Conservation (phyloP, 371 early-diverging fungal species). For the Fennellomyces sp. region DNA sequence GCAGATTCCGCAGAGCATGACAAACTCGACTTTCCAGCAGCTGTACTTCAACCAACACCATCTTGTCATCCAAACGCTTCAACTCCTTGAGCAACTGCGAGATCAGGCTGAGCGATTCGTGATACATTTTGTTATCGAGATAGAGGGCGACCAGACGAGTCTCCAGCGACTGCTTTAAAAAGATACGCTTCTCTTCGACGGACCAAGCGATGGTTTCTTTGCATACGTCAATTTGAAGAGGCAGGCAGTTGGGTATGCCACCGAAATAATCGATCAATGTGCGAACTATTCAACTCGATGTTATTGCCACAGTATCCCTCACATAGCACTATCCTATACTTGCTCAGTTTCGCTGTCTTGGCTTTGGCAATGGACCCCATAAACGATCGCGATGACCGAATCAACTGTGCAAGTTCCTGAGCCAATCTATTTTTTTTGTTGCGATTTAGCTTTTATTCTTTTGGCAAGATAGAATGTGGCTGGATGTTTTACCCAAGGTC, state of each 20-base stretch:
- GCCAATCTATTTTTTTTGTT: conserved; percentile 58
- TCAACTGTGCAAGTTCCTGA: conserved; percentile 77
- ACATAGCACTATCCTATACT: conserved; percentile 10
- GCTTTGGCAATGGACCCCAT: conserved; percentile 91
- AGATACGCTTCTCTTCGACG: conserved; percentile 86
- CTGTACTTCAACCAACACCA: conserved; percentile 96
- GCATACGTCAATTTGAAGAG: conserved; percentile 91
- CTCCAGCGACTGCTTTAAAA: conserved; percentile 92
- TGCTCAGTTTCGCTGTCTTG: conserved; percentile 95
- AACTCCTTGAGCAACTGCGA: conserved; percentile 88
- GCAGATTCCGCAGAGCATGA: conserved; percentile 91
- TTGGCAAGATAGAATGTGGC: too few species aligned
- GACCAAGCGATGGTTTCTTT: conserved; percentile 95
- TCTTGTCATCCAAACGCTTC: conserved; percentile 98
- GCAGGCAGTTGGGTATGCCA: conserved; percentile 85
- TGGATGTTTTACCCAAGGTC: conserved; percentile 57
- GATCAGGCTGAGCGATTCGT: conserved; percentile 89
- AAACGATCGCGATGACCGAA: conserved; percentile 79
- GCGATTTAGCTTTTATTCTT: not conserved
- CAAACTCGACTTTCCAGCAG: conserved; percentile 94
- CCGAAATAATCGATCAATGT: conserved; percentile 88
- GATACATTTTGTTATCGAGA: conserved; percentile 92
- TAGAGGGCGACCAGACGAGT: conserved; percentile 92
- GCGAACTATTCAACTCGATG: conserved; percentile 68
- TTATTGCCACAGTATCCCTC: not conserved